Evolutionary conservation across 179 eudicot species (phyloP).

Genomic region (Silene coronaria): DNA sequence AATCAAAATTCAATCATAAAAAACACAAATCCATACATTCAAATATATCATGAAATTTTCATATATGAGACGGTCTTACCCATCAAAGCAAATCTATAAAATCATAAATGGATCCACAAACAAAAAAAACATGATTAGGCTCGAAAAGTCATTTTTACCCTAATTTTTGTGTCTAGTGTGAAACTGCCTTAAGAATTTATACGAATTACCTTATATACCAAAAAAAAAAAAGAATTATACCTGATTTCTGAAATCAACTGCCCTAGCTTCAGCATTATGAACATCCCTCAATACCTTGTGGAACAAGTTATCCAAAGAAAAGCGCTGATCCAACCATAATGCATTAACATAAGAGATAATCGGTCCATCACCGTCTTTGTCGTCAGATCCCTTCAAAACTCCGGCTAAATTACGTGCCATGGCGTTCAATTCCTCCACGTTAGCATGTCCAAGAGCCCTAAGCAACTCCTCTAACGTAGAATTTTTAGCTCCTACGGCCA

Average conservation of each 20-base stretch:
- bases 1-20: no score
- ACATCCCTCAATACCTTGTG: neutral
- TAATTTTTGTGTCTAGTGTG: no score
- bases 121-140: no score
- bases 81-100: no score
- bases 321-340: neutral
- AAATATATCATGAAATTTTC: no score
- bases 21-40: no score
- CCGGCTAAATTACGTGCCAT: neutral
- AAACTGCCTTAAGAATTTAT: no score
- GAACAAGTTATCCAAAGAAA: neutral
- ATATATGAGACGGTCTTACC: no score
- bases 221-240: neutral
- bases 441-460: neutral
- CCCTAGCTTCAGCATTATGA: neutral
- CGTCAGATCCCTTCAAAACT: neutral
- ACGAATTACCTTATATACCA: neutral
- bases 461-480: neutral
- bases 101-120: no score
- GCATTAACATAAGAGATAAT: neutral
- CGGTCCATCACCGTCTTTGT: neutral
- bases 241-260: slow-evolving; percentile 12
- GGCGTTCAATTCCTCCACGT: neutral
- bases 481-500: neutral
- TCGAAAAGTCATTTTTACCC: no score